Evolutionary conservation across 306 rosid species (phyloP).

Genomic region (Echinosophora koreensis): DNA sequence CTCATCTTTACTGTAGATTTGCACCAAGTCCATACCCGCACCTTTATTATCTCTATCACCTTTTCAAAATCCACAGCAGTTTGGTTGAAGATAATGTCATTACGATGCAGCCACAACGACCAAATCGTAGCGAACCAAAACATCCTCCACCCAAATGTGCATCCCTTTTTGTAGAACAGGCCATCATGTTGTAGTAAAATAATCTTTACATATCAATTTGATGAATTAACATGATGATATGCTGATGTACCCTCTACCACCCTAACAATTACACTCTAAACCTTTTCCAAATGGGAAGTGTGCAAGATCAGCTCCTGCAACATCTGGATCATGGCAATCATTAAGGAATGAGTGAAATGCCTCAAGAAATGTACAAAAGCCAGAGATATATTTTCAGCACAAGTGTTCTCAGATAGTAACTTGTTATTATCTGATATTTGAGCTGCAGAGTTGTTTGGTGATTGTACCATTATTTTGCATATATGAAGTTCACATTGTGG

Average conservation of each 20-base stretch:
- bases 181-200: too few relatives aligned
- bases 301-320: conserved; percentile 35
- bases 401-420: background rate
- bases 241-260: background rate
- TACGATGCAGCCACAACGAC: too few relatives aligned
- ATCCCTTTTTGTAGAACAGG: too few relatives aligned
- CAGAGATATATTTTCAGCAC: conserved; percentile 18
- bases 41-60: too few relatives aligned
- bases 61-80: too few relatives aligned
- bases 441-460: background rate
- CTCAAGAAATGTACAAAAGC: conserved; percentile 47
- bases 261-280: conserved; percentile 33
- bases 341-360: conserved; percentile 6
- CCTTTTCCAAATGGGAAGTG: conserved; percentile 32
- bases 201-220: conserved; percentile 15
- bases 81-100: too few relatives aligned
- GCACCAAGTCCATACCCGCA: too few relatives aligned
- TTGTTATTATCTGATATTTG: conserved; percentile 48
- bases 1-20: too few relatives aligned
- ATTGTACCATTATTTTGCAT: conserved; percentile 49
- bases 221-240: conserved; percentile 4
- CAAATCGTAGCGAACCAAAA: too few relatives aligned
- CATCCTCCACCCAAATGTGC: too few relatives aligned
- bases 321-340: conserved; percentile 34
- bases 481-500: conserved; percentile 41